These are phyloP conservation scores for Anacardium occidentale DNA, from an alignment of 345 rosid species.

Conservation along the genomic window DNA sequence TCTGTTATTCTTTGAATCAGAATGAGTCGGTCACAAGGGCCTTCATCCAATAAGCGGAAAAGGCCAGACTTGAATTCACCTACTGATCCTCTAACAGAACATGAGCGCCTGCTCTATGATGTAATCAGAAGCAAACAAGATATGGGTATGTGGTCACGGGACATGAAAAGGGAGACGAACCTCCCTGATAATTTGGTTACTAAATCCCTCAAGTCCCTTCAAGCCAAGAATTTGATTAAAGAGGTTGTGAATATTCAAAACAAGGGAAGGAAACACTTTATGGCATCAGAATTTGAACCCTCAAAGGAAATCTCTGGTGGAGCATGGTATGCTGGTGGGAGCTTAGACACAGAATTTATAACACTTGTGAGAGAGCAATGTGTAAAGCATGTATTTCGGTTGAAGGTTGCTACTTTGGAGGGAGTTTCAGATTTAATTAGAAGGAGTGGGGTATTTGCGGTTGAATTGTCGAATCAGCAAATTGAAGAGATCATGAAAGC, in stretches of 20 bases:
- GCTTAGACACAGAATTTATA: slow-evolving; percentile 48
- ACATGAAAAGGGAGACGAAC: slow-evolving; percentile 46
- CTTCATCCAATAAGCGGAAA: slow-evolving; percentile 48
- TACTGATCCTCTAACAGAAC: slow-evolving; percentile 38
- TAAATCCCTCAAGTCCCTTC: slow-evolving; percentile 47
- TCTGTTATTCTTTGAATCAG: slow-evolving; percentile 6
- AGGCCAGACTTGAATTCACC: slow-evolving; percentile 40
- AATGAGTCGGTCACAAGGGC: slow-evolving; percentile 22
- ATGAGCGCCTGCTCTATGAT: slow-evolving; percentile 45
- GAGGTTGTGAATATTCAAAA: slow-evolving; percentile 59
- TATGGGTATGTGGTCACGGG: slow-evolving; percentile 51
- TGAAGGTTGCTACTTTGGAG: slow-evolving; percentile 54
- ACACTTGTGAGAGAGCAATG: slow-evolving; percentile 41
- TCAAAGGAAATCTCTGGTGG: slow-evolving; percentile 73
- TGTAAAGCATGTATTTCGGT: slow-evolving; percentile 28
- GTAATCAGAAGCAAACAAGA: slow-evolving; percentile 55
- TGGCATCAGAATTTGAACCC: slow-evolving; percentile 67
- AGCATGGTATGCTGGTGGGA: slow-evolving; percentile 67
- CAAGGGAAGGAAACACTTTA: slow-evolving; percentile 51
- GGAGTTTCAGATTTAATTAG: slow-evolving; percentile 34
- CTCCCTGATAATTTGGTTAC: slow-evolving; percentile 32
- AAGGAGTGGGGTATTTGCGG: slow-evolving; percentile 30
- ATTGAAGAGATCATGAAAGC: slow-evolving; percentile 58
- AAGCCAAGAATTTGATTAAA: slow-evolving; percentile 49
- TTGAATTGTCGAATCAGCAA: slow-evolving; percentile 39